Conservation (phyloP, 495 filamentous ascomycete species). For the Opeltia flavorubescens region DNA sequence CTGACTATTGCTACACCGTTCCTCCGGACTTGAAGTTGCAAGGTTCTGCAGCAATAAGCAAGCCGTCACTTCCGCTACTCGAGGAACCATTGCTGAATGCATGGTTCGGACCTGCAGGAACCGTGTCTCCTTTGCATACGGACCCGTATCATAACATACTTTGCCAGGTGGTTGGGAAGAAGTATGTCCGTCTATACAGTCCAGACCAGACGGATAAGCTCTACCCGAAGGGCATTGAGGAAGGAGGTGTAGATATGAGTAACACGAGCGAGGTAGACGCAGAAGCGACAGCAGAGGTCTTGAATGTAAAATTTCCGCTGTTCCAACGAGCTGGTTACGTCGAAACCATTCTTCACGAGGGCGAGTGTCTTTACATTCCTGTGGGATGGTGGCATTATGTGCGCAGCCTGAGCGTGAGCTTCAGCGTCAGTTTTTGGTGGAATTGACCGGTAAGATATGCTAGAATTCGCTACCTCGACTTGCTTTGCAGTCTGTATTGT, state of each 20-base stretch:
- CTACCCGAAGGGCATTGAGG: conserved; percentile 53
- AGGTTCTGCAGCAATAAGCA: conserved; percentile 34
- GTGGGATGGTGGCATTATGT: conserved; percentile 99
- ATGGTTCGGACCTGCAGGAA: conserved; percentile 82
- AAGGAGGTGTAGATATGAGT: conserved; percentile 71
- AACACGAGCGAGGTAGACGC: conserved; percentile 77
- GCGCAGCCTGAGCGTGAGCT: conserved; percentile 65
- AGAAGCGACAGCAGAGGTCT: conserved; percentile 37
- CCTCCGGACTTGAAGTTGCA: conserved; percentile 36
- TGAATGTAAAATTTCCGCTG: conserved; percentile 38
- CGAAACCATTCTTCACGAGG: conserved; percentile 65
- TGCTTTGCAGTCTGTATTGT: background rate
- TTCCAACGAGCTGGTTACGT: conserved; percentile 51
- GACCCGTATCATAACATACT: conserved; percentile 92
- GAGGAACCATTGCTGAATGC: conserved; percentile 54
- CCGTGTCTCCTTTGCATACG: conserved; percentile 84
- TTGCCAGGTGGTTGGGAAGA: conserved; percentile 76
- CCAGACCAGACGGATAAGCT: conserved; percentile 45
- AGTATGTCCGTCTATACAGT: conserved; percentile 79
- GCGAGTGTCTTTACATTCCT: conserved; percentile 84
- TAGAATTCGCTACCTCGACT: background rate
- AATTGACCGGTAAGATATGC: conserved; percentile 30
- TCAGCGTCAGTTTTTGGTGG: conserved; percentile 99
- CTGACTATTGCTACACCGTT: conserved; percentile 71
- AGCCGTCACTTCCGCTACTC: conserved; percentile 16